Evolutionary conservation across 192 early-diverging fungal species (phyloP), one percentile per base, ranked within the genome.

Genomic region (Backusella tarrabulga): DNA sequence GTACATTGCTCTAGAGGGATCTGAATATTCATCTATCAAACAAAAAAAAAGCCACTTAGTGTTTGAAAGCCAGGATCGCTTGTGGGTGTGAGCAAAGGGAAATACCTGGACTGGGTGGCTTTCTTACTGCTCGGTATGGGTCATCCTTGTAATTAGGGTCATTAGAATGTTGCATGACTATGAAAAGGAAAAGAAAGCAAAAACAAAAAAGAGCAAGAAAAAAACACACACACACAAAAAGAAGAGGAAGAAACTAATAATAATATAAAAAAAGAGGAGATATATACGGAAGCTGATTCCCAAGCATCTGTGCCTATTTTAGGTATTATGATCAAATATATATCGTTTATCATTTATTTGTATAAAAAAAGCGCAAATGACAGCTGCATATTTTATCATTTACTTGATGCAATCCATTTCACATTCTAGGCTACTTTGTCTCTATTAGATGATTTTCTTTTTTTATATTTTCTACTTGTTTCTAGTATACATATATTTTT

Each of bases 81-180:
- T 54, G n/a, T 19, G 67, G 2, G 67, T n/a, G 42, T 32, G 68
- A 68, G 9, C 15, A 50, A 68, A 76, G 32, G 15, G 46, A 70
- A 44, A n/a, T 77, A 77, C 76, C 76, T 72, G 76, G 76, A 67
- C 76, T 77, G 9, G 46, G 76, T 38, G 76, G 34, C 26, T 72
- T 77, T 34, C 76, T 70, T 56, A 66, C 70, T 34, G 68, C 40
- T 70, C 70, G 23, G 63, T 77, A 77, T 12, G 76, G 76, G 34
- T 77, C 76, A 23, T 23, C 21, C 19, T 66, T 50, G 42, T 72
- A 50, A 41, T 40, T 17, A 32, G 42, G 71, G 26, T 29, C 23
- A 32, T n/a, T 38, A 67, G 34, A 66, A 34, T 75, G 54, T 36
- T 63, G 41, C 36, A 32, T 44, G 23, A 66, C 35, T 36, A 38